Evolutionary conservation across 768 basidiomycete genomes (phyloP).

Genomic region (Mycena alexandri): DNA sequence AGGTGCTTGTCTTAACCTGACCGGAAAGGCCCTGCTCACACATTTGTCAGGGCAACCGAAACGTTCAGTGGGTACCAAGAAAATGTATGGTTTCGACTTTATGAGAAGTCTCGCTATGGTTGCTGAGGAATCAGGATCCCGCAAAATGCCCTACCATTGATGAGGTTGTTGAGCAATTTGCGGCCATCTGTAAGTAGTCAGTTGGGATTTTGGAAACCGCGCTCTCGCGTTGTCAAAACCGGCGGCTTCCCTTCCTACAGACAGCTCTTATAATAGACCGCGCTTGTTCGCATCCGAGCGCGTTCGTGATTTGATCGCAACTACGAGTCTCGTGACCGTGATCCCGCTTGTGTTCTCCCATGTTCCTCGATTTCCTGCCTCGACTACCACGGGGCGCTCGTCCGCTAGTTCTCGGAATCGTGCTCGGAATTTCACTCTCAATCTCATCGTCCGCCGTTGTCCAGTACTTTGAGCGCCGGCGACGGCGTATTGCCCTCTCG

Average conservation of each 20-base stretch:
- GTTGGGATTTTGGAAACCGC: not conserved
- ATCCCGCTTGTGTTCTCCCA: not conserved
- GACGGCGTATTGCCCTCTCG: slow-evolving; percentile 53
- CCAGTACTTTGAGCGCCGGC: slow-evolving; percentile 64
- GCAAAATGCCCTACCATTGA: slow-evolving; percentile 36
- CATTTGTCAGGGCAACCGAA: too few species aligned
- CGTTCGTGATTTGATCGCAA: too few species aligned
- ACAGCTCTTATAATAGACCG: too few species aligned
- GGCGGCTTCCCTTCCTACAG: not conserved
- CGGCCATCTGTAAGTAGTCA: not conserved
- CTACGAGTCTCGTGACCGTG: slow-evolving; percentile 5
- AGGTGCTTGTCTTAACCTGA: not conserved
- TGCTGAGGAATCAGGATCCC: slow-evolving; percentile 36
- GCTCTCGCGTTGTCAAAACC: not conserved
- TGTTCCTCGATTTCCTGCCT: slow-evolving; percentile 19
- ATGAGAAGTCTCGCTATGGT: slow-evolving; percentile 42
- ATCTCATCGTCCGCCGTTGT: slow-evolving; percentile 76
- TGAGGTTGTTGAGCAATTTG: slow-evolving; percentile 32
- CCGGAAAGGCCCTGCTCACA: too few species aligned
- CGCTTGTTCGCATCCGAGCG: too few species aligned
- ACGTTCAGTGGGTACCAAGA: not conserved
- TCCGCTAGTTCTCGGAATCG: slow-evolving; percentile 56
- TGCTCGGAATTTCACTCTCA: slow-evolving; percentile 84
- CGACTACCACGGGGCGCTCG: slow-evolving; percentile 27
- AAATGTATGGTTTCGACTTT: slow-evolving; percentile 35